These are phyloP conservation scores for Rosa chinensis DNA, from an alignment of 306 rosid genomes.

Conservation along the genomic window DNA sequence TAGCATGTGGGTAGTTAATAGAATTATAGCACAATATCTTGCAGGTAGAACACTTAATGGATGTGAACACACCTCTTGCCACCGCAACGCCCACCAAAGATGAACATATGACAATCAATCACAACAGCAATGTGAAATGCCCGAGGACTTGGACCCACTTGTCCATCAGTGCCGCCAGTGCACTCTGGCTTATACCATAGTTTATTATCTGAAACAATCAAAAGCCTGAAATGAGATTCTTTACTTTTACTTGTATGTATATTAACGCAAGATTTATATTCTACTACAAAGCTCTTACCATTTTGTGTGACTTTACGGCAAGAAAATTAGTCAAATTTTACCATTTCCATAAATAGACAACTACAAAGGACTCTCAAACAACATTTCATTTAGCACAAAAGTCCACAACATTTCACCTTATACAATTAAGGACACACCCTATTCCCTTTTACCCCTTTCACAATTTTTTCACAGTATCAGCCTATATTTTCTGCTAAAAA, in stretches of 20 bases:
- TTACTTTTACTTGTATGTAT: neutral
- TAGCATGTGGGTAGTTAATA: neutral
- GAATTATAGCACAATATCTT: neutral
- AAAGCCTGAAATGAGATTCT: conserved; percentile 19
- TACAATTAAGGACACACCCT: too few relatives aligned
- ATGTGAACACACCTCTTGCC: conserved; percentile 56
- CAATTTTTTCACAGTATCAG: too few relatives aligned
- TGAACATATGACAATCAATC: conserved; percentile 94
- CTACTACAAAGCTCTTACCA: too few relatives aligned
- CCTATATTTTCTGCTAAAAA: too few relatives aligned
- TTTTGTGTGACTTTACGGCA: too few relatives aligned
- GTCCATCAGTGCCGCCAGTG: conserved; percentile 81
- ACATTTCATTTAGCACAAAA: too few relatives aligned
- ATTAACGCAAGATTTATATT: too few relatives aligned
- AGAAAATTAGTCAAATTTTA: too few relatives aligned
- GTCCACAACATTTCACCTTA: too few relatives aligned
- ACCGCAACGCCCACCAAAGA: conserved; percentile 93
- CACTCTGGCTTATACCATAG: conserved; percentile 90
- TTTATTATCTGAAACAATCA: conserved; percentile 57
- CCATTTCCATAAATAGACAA: too few relatives aligned
- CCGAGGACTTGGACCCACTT: conserved; percentile 85
- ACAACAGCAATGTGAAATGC: conserved; percentile 91
- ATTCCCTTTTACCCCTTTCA: too few relatives aligned
- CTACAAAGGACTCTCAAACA: too few relatives aligned
- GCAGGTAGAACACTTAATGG: conserved; percentile 1